Conservation (phyloP, 2,329 filamentous ascomycete species). For the Talaromyces piceae region DNA sequence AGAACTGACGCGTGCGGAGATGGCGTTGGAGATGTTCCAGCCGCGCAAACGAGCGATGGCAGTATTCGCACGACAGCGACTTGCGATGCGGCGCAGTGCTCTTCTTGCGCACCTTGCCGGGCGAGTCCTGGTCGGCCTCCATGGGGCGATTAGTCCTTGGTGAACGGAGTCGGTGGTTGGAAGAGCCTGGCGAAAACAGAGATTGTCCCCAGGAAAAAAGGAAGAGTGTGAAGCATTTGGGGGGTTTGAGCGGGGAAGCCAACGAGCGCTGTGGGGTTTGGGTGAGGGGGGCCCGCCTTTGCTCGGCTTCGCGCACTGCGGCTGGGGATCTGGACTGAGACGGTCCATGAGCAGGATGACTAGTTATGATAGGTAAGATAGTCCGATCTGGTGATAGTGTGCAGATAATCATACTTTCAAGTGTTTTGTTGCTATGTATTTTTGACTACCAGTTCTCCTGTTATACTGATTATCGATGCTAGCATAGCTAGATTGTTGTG, state of each 20-base stretch:
- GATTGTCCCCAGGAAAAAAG: background rate
- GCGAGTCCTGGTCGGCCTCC: conserved; percentile 31
- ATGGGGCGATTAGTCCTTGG: conserved; percentile 16
- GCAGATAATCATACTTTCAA: no score
- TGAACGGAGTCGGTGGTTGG: no score
- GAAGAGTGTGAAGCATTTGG: background rate
- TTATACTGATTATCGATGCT: no score
- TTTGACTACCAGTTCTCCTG: no score
- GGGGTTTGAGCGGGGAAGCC: background rate
- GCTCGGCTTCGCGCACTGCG: background rate
- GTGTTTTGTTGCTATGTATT: no score
- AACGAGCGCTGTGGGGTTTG: background rate
- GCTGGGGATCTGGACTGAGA: no score
- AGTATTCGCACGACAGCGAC: conserved; percentile 42
- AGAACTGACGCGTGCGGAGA: conserved; percentile 44
- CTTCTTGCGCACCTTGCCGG: conserved; percentile 36
- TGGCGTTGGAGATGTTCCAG: conserved; percentile 45
- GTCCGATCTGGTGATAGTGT: no score
- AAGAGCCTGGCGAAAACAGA: background rate
- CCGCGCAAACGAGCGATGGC: conserved; percentile 41
- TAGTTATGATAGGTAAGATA: no score
- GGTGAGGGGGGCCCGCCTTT: background rate
- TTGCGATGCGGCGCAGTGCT: conserved; percentile 33
- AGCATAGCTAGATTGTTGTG: no score
- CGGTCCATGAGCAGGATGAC: no score